Evolutionary conservation across 192 early-diverging fungal species (phyloP).

Genomic region (Gonapodya prolifera): DNA sequence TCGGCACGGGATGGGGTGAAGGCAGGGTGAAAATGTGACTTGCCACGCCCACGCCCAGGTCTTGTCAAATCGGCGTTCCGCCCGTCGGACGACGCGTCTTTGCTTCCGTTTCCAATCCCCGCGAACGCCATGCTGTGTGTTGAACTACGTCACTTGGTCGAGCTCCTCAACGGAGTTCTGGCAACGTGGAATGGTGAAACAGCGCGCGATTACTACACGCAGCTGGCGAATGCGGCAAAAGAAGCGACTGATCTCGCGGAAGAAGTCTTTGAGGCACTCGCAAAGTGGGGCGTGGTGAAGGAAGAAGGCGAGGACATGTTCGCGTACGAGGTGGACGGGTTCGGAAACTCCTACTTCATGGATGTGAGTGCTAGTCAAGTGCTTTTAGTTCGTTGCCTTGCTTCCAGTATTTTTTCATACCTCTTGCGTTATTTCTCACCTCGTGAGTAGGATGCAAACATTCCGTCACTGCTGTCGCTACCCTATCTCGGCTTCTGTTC

Average conservation of each 20-base stretch:
- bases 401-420: no score
- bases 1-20: no score
- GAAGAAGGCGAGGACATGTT: no score
- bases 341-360: conserved; percentile 46
- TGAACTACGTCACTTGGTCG: conserved; percentile 30
- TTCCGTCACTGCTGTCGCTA: conserved; percentile 45
- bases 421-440: no score
- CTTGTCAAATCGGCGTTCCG: conserved; percentile 36
- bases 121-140: conserved; percentile 48
- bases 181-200: no score
- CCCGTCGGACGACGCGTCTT: conserved; percentile 44
- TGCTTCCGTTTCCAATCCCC: conserved; percentile 45
- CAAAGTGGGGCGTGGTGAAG: conserved; percentile 26
- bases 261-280: conserved; percentile 37
- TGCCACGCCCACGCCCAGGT: conserved; percentile 18
- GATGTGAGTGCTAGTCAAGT: no score
- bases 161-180: conserved; percentile 22
- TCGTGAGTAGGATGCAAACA: conserved; percentile 63
- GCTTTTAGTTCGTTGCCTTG: no score
- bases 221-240: conserved; percentile 22
- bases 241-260: conserved; percentile 23
- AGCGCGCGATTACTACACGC: conserved; percentile 12
- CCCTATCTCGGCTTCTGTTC: conserved; percentile 45
- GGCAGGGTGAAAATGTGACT: no score
- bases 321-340: conserved; percentile 62